phyloP scores from a whole-genome alignment of 148 eudicot species.

The Persicaria maculosa region DNA sequence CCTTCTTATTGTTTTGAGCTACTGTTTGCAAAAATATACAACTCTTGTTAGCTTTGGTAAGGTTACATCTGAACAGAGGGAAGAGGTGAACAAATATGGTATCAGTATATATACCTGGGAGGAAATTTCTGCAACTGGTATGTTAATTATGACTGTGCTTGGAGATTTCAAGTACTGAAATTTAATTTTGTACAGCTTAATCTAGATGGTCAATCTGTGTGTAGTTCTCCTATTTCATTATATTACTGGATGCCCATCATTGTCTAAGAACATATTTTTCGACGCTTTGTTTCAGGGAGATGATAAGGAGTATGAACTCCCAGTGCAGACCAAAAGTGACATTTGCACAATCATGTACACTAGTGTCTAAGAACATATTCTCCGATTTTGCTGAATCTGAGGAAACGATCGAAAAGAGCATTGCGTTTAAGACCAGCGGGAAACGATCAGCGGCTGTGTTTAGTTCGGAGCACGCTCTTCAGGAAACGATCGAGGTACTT shows the following conservation, averaged over 20 bases:
- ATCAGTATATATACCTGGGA: slow-evolving; percentile 70
- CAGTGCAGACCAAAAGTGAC: slow-evolving; percentile 61
- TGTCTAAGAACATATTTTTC: neutral
- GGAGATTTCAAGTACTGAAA: neutral
- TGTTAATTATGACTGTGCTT: slow-evolving; percentile 4
- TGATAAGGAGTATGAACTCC: slow-evolving; percentile 57
- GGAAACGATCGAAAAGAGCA: no score
- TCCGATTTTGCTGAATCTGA: no score
- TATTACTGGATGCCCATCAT: neutral
- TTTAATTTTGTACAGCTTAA: no score
- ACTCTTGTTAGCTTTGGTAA: slow-evolving; percentile 96
- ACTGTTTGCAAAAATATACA: slow-evolving; percentile 19
- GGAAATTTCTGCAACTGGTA: slow-evolving; percentile 78
- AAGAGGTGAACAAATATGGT: slow-evolving; percentile 63
- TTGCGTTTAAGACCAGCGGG: no score
- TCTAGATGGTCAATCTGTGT: no score
- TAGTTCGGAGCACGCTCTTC: no score
- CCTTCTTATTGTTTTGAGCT: neutral
- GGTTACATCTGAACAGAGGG: slow-evolving; percentile 56
- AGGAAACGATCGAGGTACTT: no score
- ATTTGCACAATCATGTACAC: slow-evolving; percentile 99
- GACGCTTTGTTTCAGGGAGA: slow-evolving; percentile 47
- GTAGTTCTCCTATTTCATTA: neutral
- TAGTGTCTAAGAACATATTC: slow-evolving; percentile 27
- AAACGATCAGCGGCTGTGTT: no score